Base-by-base conservation (phyloP, 192 early-diverging fungal species). In the Coemansia sp. region DNA sequence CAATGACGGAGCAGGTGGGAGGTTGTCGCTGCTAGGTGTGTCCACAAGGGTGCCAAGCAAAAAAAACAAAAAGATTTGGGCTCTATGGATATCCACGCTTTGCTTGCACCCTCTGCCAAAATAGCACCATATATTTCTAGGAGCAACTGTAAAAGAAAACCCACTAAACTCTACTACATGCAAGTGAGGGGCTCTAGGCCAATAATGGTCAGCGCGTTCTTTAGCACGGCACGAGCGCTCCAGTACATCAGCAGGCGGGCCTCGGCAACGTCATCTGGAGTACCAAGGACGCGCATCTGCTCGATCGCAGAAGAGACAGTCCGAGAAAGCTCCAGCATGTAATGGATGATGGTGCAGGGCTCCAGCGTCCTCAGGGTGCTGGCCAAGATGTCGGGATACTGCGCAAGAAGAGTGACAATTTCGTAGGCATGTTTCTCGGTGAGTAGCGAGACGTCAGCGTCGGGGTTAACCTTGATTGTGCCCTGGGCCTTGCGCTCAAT, bases 1-100 rank as follows among this genome's bases (percentile, higher is more conserved):
- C 93, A n/a, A 91, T 92, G 86, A 91, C 95, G 16, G 88, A 95
- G 81, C 96, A 98, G 70, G 78, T 96, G 40, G 96, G 96, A 51
- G 92, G 93, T 36, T 69, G 58, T 37, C 35, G 45, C 20, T 40
- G 20, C 55, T 67, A 60, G 39, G 38, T n/a, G 55, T 1, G 9
- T 31, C 5, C 10, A 24, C 51, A 31, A 31, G 51, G 28, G 26
- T 16, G 51, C n/a, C 3, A 2, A 20, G 6, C 18, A 9, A 46
- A 7, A 46, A 21, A 21, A 0, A 9, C 20, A 7, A 46, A 21
- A 21, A 0, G 18, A 46, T 46, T 9, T 46, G 43, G 43, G 13
- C 14, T 9, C 2, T 33, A 4, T 8, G 51, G 8, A 16, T 9
- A 23, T 24, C 0, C 23, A 26, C 43, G 14, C 14, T n/a, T 5